Evolutionary conservation across 768 basidiomycete species (phyloP).

Genomic region (Xerocomellus chrysenteron): DNA sequence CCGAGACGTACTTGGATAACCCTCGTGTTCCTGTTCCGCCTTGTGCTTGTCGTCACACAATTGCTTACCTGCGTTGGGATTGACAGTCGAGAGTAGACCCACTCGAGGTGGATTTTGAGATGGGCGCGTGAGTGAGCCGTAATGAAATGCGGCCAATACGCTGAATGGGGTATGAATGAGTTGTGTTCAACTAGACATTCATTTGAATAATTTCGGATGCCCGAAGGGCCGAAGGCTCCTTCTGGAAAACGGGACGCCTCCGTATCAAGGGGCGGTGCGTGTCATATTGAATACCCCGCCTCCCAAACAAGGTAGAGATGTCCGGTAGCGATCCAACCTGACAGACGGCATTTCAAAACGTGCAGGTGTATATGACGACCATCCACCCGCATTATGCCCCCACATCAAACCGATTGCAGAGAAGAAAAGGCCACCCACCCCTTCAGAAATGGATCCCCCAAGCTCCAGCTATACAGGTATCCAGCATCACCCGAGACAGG

Average conservation of each 20-base stretch:
- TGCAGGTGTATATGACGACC: neutral
- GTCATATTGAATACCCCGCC: neutral
- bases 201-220: slow-evolving; percentile 3
- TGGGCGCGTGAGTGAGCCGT: slow-evolving; percentile 68
- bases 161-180: slow-evolving; percentile 35
- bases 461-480: slow-evolving; percentile 74
- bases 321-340: neutral
- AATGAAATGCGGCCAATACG: slow-evolving; percentile 66
- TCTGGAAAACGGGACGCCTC: neutral
- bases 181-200: neutral
- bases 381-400: slow-evolving; percentile 6
- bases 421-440: slow-evolving; percentile 43
- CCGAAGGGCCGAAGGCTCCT: slow-evolving; percentile 17
- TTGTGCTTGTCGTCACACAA: slow-evolving; percentile 36
- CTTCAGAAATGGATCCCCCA: slow-evolving; percentile 76
- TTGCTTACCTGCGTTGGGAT: slow-evolving; percentile 45
- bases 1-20: slow-evolving; percentile 29
- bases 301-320: neutral
- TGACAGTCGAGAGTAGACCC: slow-evolving; percentile 71
- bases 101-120: slow-evolving; percentile 66
- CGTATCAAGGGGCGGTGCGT: neutral
- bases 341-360: neutral
- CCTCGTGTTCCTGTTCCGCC: slow-evolving; percentile 31
- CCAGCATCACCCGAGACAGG: slow-evolving; percentile 49
- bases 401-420: neutral